Percentiles rank a stretch among this genome's conserved stretches.
Evolutionary conservation across 768 basidiomycete genomes (phyloP).

Genomic region (Daedalea quercina): DNA sequence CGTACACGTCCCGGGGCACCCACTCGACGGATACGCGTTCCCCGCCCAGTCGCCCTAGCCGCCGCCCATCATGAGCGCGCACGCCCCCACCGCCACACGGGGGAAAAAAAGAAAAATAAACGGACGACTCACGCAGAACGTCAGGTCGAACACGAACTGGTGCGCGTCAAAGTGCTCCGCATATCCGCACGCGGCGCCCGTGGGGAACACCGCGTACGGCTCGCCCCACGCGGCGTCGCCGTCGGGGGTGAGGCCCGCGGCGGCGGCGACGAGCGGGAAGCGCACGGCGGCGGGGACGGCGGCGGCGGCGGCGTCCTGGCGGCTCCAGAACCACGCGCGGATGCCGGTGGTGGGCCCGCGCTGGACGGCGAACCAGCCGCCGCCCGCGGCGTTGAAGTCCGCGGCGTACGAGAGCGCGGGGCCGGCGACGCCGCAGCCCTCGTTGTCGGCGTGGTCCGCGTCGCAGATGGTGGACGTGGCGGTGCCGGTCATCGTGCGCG

Average conservation of each 20-base stretch:
- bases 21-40: conserved; percentile 29
- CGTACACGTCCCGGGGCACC: conserved; percentile 36
- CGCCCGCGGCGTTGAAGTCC: conserved; percentile 43
- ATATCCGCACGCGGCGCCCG: conserved; percentile 43
- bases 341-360: conserved; percentile 37
- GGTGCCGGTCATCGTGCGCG: conserved; percentile 36
- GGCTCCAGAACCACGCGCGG: conserved; percentile 57
- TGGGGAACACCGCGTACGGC: conserved; percentile 45
- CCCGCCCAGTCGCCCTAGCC: conserved; percentile 51
- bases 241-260: conserved; percentile 13
- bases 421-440: conserved; percentile 53
- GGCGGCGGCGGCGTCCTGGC: conserved; percentile 34
- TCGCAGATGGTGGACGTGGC: conserved; percentile 43
- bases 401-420: conserved; percentile 36
- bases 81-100: too few relatives aligned
- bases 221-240: conserved; percentile 32
- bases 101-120: conserved; percentile 1
- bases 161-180: conserved; percentile 45
- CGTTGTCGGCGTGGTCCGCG: conserved; percentile 42
- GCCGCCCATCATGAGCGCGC: too few relatives aligned
- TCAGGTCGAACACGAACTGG: conserved; percentile 49
- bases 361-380: conserved; percentile 56
- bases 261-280: conserved; percentile 7
- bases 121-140: conserved; percentile 55
- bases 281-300: conserved; percentile 38